Evolutionary conservation across 2,329 filamentous ascomycete genomes (phyloP).

Genomic region (Hyphodiscus sp.): DNA sequence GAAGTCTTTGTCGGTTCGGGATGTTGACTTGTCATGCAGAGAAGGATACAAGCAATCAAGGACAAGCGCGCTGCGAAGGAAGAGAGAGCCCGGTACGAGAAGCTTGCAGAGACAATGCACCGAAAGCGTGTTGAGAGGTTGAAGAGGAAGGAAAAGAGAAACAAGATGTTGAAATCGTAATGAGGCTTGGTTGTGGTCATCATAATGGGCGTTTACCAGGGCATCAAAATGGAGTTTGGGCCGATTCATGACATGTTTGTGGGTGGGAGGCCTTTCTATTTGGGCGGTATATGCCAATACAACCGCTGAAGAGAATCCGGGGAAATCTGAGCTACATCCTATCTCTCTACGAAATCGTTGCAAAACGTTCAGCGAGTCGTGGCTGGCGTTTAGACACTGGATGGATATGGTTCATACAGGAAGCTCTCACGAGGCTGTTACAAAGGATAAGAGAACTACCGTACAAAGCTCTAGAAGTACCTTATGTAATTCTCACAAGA

Average conservation of each 20-base stretch:
- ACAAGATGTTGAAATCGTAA: slow-evolving; percentile 70
- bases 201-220: slow-evolving; percentile 8
- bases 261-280: neutral
- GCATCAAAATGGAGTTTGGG: slow-evolving; percentile 5
- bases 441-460: too few relatives aligned
- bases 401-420: too few relatives aligned
- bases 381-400: too few relatives aligned
- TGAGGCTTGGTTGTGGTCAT: slow-evolving; percentile 2
- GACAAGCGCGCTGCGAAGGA: slow-evolving; percentile 84
- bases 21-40: slow-evolving; percentile 39
- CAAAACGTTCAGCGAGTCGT: too few relatives aligned
- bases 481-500: neutral
- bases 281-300: neutral
- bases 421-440: too few relatives aligned
- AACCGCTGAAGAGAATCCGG: neutral
- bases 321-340: neutral
- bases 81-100: slow-evolving; percentile 86
- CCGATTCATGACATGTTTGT: neutral
- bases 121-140: slow-evolving; percentile 86
- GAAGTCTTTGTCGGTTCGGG: neutral
- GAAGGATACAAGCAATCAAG: slow-evolving; percentile 70
- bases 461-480: too few relatives aligned
- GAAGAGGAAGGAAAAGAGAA: slow-evolving; percentile 95
- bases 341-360: neutral
- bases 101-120: slow-evolving; percentile 98